These are phyloP conservation scores for Phytopythium aichiense DNA, from an alignment of 352 stramenopile species.

Conservation along the genomic window DNA sequence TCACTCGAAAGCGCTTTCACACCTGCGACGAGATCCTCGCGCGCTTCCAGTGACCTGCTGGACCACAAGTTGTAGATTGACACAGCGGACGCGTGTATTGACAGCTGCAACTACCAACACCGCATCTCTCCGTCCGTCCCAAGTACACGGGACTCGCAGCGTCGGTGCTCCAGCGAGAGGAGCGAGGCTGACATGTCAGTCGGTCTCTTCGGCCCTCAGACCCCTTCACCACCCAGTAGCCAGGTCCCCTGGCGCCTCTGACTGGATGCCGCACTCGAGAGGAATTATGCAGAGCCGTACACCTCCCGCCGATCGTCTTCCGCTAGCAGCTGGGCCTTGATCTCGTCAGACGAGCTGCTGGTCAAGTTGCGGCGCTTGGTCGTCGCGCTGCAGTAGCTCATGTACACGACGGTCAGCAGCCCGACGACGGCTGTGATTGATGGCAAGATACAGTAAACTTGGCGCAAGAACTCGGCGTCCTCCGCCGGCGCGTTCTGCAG, in stretches of 20 bases:
- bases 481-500: constrained; percentile 46
- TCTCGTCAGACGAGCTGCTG: constrained; percentile 25
- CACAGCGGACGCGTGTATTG: not conserved
- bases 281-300: constrained; percentile 19
- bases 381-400: constrained; percentile 56
- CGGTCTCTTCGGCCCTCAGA: not conserved
- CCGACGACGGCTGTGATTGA: constrained; percentile 56
- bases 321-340: constrained; percentile 17
- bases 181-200: not conserved
- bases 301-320: constrained; percentile 10
- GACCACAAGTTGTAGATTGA: not conserved
- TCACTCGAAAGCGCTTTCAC: not conserved
- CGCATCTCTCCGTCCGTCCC: not conserved
- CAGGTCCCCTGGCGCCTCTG: not conserved
- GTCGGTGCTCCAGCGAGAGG: not conserved
- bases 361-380: constrained; percentile 18
- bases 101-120: not conserved
- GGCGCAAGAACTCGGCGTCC: constrained; percentile 66
- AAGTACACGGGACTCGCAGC: not conserved
- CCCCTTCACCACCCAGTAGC: not conserved
- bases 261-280: not conserved
- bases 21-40: not conserved
- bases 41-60: not conserved
- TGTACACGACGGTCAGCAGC: constrained; percentile 64
- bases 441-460: constrained; percentile 71